Evolutionary conservation across 129 eudicot genomes (phyloP), one percentile per base, ranked within the genome.

Genomic region (Artemisia annua): DNA sequence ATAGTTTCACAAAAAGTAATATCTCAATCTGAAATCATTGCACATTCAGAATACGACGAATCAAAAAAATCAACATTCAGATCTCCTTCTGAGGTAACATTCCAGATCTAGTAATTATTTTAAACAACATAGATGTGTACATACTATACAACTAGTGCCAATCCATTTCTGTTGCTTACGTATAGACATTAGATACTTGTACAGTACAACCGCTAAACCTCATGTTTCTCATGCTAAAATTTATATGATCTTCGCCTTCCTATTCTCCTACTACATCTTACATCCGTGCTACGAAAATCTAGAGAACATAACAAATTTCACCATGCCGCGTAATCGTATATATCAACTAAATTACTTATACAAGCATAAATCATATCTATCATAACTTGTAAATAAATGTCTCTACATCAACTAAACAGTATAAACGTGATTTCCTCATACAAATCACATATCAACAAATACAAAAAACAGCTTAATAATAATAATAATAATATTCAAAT

Each of bases 1-100:
- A 19, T 16, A 28, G 16, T 69, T 15, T 4, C 49, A 69, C 3
- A 67, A 17, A 49, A 68, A 68, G 5, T 68, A 43, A 7, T 57
- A 69, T 52, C 63, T 52, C 73, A 52, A 30, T 53, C 11, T 22
- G 30, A 69, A 11, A 59, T 59, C 5, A 69, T 61, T 30, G 5
- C n/a, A 73, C 26, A n/a, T 39, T 73, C 69, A 48, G 16, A 32
- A 5, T 43, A 51, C 24, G 10, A 39, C 0, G 46, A 16, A 65
- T 55, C 66, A 70, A 62, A 18, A 28, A 11, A 66, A 67, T 54
- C 67, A 54, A 75, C 48, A 66, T 7, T 16, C 14, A 66, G 43
- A 20, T 53, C 56, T 32, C 28, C 65, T 52, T 20, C 54, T 20
- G 13, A 75, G 15, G 5, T 15, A 26, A 17, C 61, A 24, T 61